Base-by-base conservation (phyloP, 768 basidiomycete species). In the Sarcomyxa edulis region DNA sequence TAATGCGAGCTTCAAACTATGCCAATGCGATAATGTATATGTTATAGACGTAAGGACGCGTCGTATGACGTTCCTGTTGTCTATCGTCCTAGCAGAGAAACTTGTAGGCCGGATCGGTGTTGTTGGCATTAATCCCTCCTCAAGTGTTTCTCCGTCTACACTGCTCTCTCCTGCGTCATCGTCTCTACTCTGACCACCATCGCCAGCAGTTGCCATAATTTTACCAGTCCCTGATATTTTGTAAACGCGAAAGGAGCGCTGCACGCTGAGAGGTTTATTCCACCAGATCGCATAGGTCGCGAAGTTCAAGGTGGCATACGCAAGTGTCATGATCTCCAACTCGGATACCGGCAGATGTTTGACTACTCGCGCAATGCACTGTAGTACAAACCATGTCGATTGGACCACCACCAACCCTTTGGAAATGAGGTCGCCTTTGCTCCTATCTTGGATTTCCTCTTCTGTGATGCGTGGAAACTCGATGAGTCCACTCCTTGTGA, bases 281-380 rank as follows among this genome's bases (percentile, higher is more conserved):
- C 56, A 62, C 64, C 63, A 65, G 28, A 56, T 45, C 24, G 43
- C 35, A 35, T 65, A 64, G 24, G 48, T 55, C 28, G 52, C 28
- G 11, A 48, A 24, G 32, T 56, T 61, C 20, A 61, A 40, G 6
- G 47, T 21, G 1, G 54, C 47, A 39, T 49, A 57, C 3, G 49
- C 60, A 1, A 61, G 32, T 5, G 61, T 62, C 12, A 48, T 49
- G 7, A 64, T 25, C 43, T 65, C 63, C 2, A 65, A 41, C 34
- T 56, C 51, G 0, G 58, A 55, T 11, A 65, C 40, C 1, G 39
- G 32, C 7, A 62, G 50, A 32, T 45, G 43, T 27, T 51, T 20
- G 7, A 29, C 22, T 8, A n/a, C 15, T 2, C 61, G 56, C 7
- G 50, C 48, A 4, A 60, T 35, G 35, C 46, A 49, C 31, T 62